Evolutionary conservation across 1,284 basidiomycete species (phyloP).

Genomic region (Cutaneotrichosporon mucoides): DNA sequence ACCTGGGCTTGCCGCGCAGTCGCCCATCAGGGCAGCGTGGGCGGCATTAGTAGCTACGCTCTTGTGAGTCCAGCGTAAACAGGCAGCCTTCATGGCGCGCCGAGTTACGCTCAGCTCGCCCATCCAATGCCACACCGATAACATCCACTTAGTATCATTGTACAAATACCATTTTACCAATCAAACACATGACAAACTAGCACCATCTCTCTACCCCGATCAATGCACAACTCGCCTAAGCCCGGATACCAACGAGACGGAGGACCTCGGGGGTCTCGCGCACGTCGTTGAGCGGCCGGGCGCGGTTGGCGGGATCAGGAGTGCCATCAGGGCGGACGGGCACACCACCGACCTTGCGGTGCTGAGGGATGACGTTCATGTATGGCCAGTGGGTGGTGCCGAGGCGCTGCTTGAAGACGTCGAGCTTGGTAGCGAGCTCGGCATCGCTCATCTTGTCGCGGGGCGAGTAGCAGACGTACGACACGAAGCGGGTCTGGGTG

Average conservation of each 20-base stretch:
- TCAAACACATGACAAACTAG: no score
- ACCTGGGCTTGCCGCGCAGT: no score
- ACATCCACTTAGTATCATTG: no score
- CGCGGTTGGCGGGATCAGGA: conserved; percentile 18
- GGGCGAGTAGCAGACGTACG: conserved; percentile 26
- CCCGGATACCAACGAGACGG: conserved; percentile 17
- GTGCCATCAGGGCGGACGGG: conserved; percentile 21
- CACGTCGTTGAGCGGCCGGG: conserved; percentile 14
- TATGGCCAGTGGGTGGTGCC: conserved; percentile 30
- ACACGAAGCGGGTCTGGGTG: conserved; percentile 25
- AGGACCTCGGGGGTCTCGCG: conserved; percentile 19
- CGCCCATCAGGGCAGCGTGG: no score
- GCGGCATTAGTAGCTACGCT: no score
- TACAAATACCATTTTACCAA: no score
- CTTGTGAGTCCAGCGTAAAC: no score
- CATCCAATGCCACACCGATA: no score
- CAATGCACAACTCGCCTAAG: not conserved
- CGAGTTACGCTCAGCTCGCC: no score
- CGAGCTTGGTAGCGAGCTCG: conserved; percentile 10
- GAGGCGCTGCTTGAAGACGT: conserved; percentile 21
- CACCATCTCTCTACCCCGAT: no score
- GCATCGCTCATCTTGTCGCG: conserved; percentile 8
- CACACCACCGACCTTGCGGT: not conserved
- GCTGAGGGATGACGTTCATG: conserved; percentile 19
- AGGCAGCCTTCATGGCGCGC: no score